Conservation (phyloP, 2,329 filamentous ascomycete genomes). For the Talaromyces rugulosus region DNA sequence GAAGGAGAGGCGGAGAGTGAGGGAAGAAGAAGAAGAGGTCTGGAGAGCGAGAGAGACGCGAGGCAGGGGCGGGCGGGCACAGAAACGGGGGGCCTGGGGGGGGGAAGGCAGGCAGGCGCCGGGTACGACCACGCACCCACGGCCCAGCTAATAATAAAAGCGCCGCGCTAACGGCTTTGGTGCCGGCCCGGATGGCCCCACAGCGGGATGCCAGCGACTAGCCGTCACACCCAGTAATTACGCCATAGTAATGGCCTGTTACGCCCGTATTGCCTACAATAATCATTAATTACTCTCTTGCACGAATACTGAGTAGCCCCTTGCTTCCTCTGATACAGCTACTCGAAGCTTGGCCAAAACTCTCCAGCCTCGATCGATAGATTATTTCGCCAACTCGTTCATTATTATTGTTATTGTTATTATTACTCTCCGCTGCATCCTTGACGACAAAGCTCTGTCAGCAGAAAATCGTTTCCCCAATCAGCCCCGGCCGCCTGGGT, state of each 20-base stretch:
- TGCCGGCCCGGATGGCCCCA: conserved; percentile 7
- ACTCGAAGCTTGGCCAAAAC: neutral
- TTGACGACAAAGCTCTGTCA: neutral
- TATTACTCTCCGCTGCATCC: neutral
- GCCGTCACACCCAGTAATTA: neutral
- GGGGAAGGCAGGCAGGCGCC: neutral
- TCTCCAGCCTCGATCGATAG: neutral
- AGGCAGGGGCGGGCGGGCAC: conserved; percentile 3
- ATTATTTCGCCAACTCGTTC: neutral
- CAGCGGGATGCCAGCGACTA: conserved; percentile 7
- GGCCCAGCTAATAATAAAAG: conserved; percentile 1
- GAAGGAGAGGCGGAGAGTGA: conserved; percentile 11
- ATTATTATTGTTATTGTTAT: neutral
- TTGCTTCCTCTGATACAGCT: neutral
- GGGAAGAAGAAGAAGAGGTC: conserved; percentile 14
- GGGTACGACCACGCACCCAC: neutral
- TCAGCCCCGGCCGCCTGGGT: neutral
- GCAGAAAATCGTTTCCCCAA: neutral
- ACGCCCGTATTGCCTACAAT: neutral
- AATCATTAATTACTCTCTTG: neutral
- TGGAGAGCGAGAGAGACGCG: conserved; percentile 15
- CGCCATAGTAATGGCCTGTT: neutral
- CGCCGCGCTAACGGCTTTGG: neutral
- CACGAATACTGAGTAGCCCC: neutral
- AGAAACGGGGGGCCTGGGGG: conserved; percentile 1